Percentiles rank a stretch among this genome's conserved stretches.
These are phyloP conservation scores for Chenopodium album DNA, from an alignment of 148 eudicot species.

Conservation along the genomic window DNA sequence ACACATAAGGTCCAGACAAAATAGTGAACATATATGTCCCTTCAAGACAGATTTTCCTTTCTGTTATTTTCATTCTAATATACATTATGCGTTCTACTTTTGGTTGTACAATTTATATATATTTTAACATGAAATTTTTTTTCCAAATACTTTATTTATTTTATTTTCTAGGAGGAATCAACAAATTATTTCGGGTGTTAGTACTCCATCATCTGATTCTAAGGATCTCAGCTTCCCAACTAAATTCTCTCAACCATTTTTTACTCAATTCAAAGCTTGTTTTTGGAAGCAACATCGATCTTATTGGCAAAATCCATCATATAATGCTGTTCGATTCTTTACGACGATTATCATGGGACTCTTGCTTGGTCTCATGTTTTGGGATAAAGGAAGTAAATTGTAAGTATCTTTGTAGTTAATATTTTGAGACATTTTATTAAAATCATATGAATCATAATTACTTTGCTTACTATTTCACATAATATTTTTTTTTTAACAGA, in stretches of 20 bases:
- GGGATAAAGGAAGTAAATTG: constrained; percentile 52
- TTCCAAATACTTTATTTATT: neutral
- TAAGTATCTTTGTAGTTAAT: constrained; percentile 31
- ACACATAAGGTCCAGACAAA: no score
- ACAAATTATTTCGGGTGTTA: constrained; percentile 46
- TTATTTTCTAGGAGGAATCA: constrained; percentile 47
- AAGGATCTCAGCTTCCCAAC: constrained; percentile 52
- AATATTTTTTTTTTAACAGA: constrained; percentile 31
- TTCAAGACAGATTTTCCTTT: no score
- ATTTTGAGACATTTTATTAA: no score
- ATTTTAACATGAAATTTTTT: neutral
- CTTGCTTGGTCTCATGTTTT: constrained; percentile 59
- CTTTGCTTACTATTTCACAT: neutral
- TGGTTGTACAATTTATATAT: no score
- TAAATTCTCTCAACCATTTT: constrained; percentile 52
- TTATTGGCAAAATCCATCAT: constrained; percentile 73
- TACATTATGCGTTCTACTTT: neutral
- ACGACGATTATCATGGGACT: constrained; percentile 38
- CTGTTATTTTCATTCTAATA: no score
- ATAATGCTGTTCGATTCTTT: constrained; percentile 50
- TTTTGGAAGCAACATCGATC: constrained; percentile 72
- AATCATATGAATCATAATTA: no score
- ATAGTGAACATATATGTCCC: no score
- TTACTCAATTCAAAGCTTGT: constrained; percentile 57
- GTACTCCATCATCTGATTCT: constrained; percentile 40